Percentiles rank a stretch among this genome's conserved stretches.
Conservation (phyloP, 352 stramenopile species). For the Pythium sukuiense region DNA sequence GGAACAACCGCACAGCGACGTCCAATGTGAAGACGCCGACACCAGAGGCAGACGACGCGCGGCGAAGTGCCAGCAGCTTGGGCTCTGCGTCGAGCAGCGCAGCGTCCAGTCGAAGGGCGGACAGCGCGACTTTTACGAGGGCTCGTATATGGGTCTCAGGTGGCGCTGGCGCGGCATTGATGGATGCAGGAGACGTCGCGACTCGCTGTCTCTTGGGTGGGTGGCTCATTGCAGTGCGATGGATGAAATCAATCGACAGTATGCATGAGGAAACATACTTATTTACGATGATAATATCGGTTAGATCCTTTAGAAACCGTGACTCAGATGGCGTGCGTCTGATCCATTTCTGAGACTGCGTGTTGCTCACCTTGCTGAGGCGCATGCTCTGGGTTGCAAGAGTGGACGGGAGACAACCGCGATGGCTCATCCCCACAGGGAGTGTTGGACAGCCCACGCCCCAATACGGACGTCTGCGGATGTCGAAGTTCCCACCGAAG, state of each 20-base stretch:
- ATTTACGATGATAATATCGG: not conserved
- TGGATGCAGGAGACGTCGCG: not conserved
- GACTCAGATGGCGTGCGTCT: too few relatives aligned
- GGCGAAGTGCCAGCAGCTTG: not conserved
- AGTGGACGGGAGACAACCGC: not conserved
- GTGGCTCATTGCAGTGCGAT: not conserved
- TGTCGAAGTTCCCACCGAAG: too few relatives aligned
- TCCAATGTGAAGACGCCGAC: constrained; percentile 16
- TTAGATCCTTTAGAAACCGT: not conserved
- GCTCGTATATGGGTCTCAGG: not conserved
- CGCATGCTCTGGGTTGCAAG: too few relatives aligned
- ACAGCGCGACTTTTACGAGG: not conserved
- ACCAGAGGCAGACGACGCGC: not conserved
- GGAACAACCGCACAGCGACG: constrained; percentile 25
- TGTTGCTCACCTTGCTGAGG: not conserved
- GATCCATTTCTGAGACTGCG: too few relatives aligned
- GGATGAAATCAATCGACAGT: not conserved
- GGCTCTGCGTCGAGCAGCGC: not conserved
- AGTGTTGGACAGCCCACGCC: too few relatives aligned
- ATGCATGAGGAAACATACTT: too few relatives aligned
- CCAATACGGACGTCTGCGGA: too few relatives aligned
- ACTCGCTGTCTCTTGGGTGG: not conserved
- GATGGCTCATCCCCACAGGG: not conserved
- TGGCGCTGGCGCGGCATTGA: too few relatives aligned
- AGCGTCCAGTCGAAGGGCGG: not conserved